Evolutionary conservation across 257 asterid genomes (phyloP).

Genomic region (Nicotiana sylvestris): DNA sequence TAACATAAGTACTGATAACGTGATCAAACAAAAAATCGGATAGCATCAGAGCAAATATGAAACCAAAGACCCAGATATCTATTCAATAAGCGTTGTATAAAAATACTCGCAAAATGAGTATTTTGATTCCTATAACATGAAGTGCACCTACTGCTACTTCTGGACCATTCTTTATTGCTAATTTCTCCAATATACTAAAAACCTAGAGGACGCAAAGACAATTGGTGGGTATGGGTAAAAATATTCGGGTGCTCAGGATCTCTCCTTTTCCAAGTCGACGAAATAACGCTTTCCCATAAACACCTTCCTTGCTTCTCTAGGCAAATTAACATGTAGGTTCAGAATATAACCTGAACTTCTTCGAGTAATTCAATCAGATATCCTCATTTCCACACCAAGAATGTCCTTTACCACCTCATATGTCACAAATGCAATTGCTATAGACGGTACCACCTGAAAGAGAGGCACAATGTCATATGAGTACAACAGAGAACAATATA

Average conservation of each 20-base stretch:
- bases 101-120: background rate
- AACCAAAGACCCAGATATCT: background rate
- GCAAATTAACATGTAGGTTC: conserved; percentile 11
- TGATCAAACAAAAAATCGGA: background rate
- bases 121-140: background rate
- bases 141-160: conserved; percentile 9
- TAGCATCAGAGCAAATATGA: background rate
- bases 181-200: conserved; percentile 1
- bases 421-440: conserved; percentile 86
- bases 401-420: conserved; percentile 73
- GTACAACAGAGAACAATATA: background rate
- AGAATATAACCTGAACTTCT: background rate
- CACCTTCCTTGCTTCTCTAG: background rate
- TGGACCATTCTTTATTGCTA: conserved; percentile 14
- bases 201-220: background rate
- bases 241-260: background rate
- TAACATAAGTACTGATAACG: background rate
- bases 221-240: background rate
- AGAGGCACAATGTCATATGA: background rate
- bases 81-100: conserved; percentile 7
- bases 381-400: conserved; percentile 71
- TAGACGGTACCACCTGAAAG: conserved; percentile 78
- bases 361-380: conserved; percentile 51
- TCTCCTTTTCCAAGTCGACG: background rate
- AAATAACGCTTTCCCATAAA: background rate